phyloP scores from a whole-genome alignment of 805 yeast genomes.

The Grigorovia humatica region DNA sequence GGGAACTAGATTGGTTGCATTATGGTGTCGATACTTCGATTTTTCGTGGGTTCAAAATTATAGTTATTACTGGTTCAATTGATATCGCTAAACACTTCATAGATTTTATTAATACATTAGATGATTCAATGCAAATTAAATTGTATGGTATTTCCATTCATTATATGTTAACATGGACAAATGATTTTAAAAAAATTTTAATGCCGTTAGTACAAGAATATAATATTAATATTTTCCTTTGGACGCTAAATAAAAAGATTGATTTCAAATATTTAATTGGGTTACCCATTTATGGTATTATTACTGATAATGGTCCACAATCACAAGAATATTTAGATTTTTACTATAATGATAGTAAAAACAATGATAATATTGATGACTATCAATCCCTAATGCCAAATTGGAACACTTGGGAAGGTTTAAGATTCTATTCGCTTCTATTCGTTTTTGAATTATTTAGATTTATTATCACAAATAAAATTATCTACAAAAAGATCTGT shows the following conservation, averaged over 20 bases:
- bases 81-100: conserved; percentile 26
- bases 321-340: conserved; percentile 7
- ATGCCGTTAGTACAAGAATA: conserved; percentile 25
- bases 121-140: conserved; percentile 34
- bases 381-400: conserved; percentile 6
- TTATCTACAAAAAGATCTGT: conserved; percentile 18
- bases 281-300: conserved; percentile 24
- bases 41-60: conserved; percentile 28
- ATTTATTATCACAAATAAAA: conserved; percentile 13
- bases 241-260: conserved; percentile 41
- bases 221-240: conserved; percentile 33
- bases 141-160: conserved; percentile 46
- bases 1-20: conserved; percentile 39
- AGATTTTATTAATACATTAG: conserved; percentile 30
- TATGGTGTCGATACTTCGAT: conserved; percentile 32
- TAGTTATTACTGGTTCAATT: conserved; percentile 30
- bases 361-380: not conserved
- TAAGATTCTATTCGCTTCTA: conserved; percentile 17
- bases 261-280: conserved; percentile 22
- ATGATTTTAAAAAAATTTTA: conserved; percentile 23
- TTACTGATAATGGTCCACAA: conserved; percentile 23
- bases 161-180: conserved; percentile 37
- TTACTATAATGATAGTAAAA: conserved; percentile 6
- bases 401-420: conserved; percentile 14
- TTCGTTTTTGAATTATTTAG: conserved; percentile 13